Percentiles rank a stretch among this genome's conserved stretches.
phyloP scores from a whole-genome alignment of 2,329 filamentous ascomycete species.

The Penicillium sp. region DNA sequence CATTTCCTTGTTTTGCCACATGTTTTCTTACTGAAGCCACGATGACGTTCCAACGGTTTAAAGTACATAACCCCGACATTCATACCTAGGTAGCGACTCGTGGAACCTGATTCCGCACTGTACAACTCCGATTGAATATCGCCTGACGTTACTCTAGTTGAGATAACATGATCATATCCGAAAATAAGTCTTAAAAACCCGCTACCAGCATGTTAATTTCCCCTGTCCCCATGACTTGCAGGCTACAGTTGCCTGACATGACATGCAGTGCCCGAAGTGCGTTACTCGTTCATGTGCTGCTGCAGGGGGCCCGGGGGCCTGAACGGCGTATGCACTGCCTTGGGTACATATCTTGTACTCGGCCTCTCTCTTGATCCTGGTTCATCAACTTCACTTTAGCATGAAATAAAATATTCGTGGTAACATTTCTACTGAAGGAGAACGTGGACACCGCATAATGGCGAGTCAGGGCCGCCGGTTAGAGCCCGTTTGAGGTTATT shows the following conservation, averaged over 20 bases:
- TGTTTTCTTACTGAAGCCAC: background rate
- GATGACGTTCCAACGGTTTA: conserved; percentile 1
- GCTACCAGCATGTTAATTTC: no score
- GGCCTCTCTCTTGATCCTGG: background rate
- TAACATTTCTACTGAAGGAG: background rate
- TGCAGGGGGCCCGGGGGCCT: background rate
- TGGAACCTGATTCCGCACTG: background rate
- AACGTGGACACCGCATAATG: background rate
- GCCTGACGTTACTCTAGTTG: background rate
- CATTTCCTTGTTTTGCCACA: background rate
- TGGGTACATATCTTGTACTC: background rate
- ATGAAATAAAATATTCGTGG: background rate
- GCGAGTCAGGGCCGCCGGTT: background rate
- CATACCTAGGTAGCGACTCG: background rate
- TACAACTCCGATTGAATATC: background rate
- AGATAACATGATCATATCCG: background rate
- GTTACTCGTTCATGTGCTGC: background rate
- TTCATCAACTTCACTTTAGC: background rate
- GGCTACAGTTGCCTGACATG: background rate
- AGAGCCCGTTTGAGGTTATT: background rate
- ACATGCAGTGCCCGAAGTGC: background rate
- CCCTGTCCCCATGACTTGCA: background rate
- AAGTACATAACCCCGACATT: background rate
- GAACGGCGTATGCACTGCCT: background rate
- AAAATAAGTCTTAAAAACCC: no score